These are phyloP conservation scores for Eragrostis tef DNA, from an alignment of 202 grass and related monocot genomes.

Conservation along the genomic window DNA sequence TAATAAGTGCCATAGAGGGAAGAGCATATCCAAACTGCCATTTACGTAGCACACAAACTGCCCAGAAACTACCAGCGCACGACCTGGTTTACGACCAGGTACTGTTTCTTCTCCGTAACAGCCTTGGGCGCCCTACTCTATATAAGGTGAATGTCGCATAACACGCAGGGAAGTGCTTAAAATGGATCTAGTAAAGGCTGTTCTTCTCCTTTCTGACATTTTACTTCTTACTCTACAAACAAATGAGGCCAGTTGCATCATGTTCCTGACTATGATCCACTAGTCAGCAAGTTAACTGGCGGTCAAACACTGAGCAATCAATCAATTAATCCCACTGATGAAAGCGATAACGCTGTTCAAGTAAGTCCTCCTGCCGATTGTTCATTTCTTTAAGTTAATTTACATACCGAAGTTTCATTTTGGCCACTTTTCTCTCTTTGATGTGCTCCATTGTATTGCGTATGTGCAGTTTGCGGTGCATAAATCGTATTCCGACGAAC, in stretches of 20 bases:
- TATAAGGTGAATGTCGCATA: background rate
- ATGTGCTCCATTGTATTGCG: background rate
- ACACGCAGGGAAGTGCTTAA: background rate
- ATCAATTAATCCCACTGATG: background rate
- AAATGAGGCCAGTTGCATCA: background rate
- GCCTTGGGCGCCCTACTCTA: background rate
- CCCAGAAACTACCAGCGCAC: too few relatives aligned
- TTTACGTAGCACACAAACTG: too few relatives aligned
- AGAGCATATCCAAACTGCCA: too few relatives aligned
- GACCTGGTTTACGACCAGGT: too few relatives aligned
- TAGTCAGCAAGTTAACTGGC: too few relatives aligned
- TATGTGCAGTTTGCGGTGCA: background rate
- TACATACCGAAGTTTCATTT: too few relatives aligned
- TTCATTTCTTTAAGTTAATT: background rate
- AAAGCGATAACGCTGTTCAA: background rate
- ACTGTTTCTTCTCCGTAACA: background rate
- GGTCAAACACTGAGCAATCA: background rate
- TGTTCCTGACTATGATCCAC: too few relatives aligned
- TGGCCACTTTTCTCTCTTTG: background rate
- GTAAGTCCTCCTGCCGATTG: background rate
- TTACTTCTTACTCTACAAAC: background rate
- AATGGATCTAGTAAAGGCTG: background rate
- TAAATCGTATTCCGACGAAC: background rate
- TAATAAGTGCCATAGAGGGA: too few relatives aligned
- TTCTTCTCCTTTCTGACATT: background rate